Base-by-base conservation (phyloP, 1,139 yeast genomes). In the Protomyces inundatus region DNA sequence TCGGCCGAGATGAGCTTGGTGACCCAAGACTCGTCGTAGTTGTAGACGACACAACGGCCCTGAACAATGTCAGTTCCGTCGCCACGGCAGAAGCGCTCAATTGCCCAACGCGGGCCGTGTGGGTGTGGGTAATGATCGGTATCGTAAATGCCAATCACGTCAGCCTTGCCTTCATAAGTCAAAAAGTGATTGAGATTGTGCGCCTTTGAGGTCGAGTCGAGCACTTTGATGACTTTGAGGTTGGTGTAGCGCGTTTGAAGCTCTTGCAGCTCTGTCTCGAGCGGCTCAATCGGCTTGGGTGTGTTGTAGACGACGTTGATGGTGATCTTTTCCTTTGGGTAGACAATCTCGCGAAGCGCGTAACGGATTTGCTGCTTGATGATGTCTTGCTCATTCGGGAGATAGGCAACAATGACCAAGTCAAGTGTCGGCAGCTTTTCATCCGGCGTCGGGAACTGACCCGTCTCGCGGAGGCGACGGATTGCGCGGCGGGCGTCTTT, bases 291-390 rank as follows among this genome's bases (percentile, higher is more conserved):
- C 23, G 62, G 62, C 30, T 52, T 35, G 6, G 62, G 62, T 4
- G 62, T 58, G 53, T 58, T 58, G 56, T 58, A 58, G 37, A 58
- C 62, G 36, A 58, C 62, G 46, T 58, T 58, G 56, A 58, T 55
- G 32, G 62, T 58, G 53, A 58, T 58, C 52, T 58, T 58, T 30
- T 58, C 62, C 62, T 58, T 58, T 40, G 62, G 62, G 32, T 58
- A 58, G 30, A 58, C 62, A 52, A 58, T 51, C 52, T 58, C 62
- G 9, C 62, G 62, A 35, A 58, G 53, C 16, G 62, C 62, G 34
- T 58, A 58, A 32, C 62, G 55, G 16, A 58, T 58, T 42, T 58
- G 62, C 56, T 58, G 53, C 62, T 58, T 58, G 62, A 58, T 58
- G 56, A 58, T 58, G 56, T 58, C 62, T 42, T 58, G 52, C 10